A percentile compares a stretch with the other conserved stretches of the same genome.
Evolutionary conservation across 83 land plant genomes (phyloP).

Genomic region (Picea abies): DNA sequence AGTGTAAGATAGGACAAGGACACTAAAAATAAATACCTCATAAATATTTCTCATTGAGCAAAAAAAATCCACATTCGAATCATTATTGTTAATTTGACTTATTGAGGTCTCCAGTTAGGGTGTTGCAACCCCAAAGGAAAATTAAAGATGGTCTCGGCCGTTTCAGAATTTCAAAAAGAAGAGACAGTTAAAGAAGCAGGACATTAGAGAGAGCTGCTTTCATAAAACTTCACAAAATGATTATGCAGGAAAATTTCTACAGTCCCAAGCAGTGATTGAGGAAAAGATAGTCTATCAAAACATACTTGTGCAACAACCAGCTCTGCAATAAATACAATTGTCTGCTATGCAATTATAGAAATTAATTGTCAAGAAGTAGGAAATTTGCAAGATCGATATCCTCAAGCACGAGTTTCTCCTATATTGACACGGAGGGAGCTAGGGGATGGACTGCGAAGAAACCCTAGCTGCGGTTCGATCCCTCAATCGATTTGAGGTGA

Average conservation of each 20-base stretch:
- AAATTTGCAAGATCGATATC: too few species aligned
- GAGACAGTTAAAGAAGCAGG: neutral
- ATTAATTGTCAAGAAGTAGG: too few species aligned
- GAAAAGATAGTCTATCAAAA: neutral
- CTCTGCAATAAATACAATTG: neutral
- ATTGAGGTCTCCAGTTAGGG: too few species aligned
- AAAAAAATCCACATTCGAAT: too few species aligned
- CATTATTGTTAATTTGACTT: too few species aligned
- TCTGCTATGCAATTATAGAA: neutral
- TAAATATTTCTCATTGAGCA: too few species aligned
- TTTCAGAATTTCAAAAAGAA: neutral
- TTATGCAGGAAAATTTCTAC: neutral
- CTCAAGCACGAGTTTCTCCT: too few species aligned
- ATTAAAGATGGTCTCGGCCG: neutral
- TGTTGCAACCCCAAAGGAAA: too few species aligned
- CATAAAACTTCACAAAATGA: neutral
- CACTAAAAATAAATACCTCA: neutral
- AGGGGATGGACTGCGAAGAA: too few species aligned
- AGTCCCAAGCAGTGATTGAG: neutral
- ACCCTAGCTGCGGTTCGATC: too few species aligned
- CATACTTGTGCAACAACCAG: neutral
- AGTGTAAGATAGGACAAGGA: neutral
- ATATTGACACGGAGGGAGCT: too few species aligned
- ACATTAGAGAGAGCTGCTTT: neutral
- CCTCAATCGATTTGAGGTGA: too few species aligned